These are phyloP conservation scores for Penicillium crystallinum DNA, from an alignment of 495 filamentous ascomycete genomes.

Conservation along the genomic window DNA sequence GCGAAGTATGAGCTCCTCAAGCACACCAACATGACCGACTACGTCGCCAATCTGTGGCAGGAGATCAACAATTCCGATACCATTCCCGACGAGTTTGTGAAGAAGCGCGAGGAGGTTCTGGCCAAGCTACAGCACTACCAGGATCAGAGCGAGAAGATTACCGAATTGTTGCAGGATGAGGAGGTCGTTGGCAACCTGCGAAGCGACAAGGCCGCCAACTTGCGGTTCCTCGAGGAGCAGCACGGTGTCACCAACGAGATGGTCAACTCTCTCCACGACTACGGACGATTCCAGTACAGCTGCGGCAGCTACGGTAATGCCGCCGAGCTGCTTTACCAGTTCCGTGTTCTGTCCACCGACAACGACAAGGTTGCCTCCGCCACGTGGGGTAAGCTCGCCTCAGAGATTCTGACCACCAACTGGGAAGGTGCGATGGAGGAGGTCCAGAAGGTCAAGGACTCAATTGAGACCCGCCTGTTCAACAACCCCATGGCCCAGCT, in stretches of 20 bases:
- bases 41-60: constrained; percentile 81
- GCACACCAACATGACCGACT: constrained; percentile 97
- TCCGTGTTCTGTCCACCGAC: constrained; percentile 94
- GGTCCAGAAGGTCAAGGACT: constrained; percentile 86
- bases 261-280: constrained; percentile 91
- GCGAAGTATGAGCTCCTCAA: constrained; percentile 90
- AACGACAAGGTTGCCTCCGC: constrained; percentile 93
- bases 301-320: constrained; percentile 88
- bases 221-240: constrained; percentile 91
- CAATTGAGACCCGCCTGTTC: constrained; percentile 86
- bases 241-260: constrained; percentile 90
- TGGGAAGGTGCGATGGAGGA: constrained; percentile 98
- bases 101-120: constrained; percentile 84
- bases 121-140: constrained; percentile 71
- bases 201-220: constrained; percentile 94
- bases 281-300: constrained; percentile 92
- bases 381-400: constrained; percentile 94
- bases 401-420: constrained; percentile 84
- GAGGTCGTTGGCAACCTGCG: constrained; percentile 83
- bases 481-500: constrained; percentile 93
- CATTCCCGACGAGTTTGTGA: constrained; percentile 75
- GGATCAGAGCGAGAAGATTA: constrained; percentile 80
- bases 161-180: constrained; percentile 74
- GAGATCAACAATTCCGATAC: constrained; percentile 76
- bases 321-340: constrained; percentile 86